Conservation (phyloP, 306 rosid genomes). For the Aeschynomene evenia region DNA sequence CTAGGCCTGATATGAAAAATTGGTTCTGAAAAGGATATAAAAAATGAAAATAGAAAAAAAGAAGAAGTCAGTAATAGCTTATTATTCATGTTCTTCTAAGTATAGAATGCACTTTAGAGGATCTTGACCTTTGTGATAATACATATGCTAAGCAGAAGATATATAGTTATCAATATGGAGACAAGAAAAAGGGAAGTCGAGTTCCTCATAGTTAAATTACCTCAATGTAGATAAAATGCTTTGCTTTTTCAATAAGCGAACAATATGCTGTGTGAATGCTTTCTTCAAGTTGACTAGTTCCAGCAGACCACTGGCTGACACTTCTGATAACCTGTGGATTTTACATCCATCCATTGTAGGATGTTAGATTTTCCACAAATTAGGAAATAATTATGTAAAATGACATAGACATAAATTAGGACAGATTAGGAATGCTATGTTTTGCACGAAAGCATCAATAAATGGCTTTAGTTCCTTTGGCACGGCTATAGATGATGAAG, state of each 20-base stretch:
- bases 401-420: conserved; percentile 25
- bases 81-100: background rate
- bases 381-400: background rate
- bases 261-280: conserved; percentile 96
- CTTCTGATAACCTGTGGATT: conserved; percentile 81
- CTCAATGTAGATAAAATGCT: conserved; percentile 94
- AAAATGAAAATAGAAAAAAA: conserved; percentile 24
- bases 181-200: conserved; percentile 9
- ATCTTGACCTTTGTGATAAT: background rate
- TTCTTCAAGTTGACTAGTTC: conserved; percentile 86
- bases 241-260: conserved; percentile 88
- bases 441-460: conserved; percentile 4
- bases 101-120: background rate
- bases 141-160: background rate
- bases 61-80: background rate
- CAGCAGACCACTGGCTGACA: conserved; percentile 98
- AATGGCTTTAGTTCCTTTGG: background rate
- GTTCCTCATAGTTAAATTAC: conserved; percentile 41
- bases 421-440: background rate
- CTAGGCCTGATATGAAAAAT: conserved; percentile 82
- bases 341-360: conserved; percentile 26
- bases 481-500: background rate
- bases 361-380: too few species aligned
- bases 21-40: conserved; percentile 66
- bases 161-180: conserved; percentile 17